Evolutionary conservation across 1,284 basidiomycete genomes (phyloP), one percentile per base, ranked within the genome.

Genomic region (Hortiboletus rubellus): DNA sequence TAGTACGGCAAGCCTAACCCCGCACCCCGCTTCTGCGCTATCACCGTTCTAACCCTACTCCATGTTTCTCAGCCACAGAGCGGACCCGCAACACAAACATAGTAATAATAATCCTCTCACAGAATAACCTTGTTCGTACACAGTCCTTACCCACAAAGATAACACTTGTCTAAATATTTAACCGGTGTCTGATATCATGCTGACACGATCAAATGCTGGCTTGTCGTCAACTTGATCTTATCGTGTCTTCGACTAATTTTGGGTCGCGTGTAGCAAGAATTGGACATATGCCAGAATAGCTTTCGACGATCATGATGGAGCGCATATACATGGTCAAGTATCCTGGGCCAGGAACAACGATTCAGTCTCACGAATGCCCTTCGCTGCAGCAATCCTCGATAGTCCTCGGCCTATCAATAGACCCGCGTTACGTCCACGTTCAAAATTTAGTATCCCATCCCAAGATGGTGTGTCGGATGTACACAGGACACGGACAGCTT

Each of bases 1-100:
- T 22, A 27, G 40, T 41, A 42, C 14, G 22, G 30, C 43, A 41
- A 62, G 41, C 40, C 50, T 60, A 60, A 60, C 52, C 51, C 50
- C 56, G 58, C 62, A 56, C 18, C n/a, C 30, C 24, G 58, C 36
- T n/a, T 52, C 5, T n/a, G n/a, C 36, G 17, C 31, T 52, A 42
- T 64, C 59, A 9, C 52, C 62, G 40, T 46, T 45, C 40, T 8
- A 15, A 38, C 17, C 37, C 37, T 38, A 36, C 34, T 7, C 34
- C 17, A n/a, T 38, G 37, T 38, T 38, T 9, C 17, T n/a, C 37
- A 17, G 17, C 37, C 7, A 31, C 27, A 15, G n/a, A 12, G 24
- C 52, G 34, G 52, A 43, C 30, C 52, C 36, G 0, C 41, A 34
- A 8, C 24, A 27, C 24, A 7, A 22, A 22, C 31, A 12, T 27